Base-by-base conservation (phyloP, 495 filamentous ascomycete species). In the Parathielavia appendiculata region DNA sequence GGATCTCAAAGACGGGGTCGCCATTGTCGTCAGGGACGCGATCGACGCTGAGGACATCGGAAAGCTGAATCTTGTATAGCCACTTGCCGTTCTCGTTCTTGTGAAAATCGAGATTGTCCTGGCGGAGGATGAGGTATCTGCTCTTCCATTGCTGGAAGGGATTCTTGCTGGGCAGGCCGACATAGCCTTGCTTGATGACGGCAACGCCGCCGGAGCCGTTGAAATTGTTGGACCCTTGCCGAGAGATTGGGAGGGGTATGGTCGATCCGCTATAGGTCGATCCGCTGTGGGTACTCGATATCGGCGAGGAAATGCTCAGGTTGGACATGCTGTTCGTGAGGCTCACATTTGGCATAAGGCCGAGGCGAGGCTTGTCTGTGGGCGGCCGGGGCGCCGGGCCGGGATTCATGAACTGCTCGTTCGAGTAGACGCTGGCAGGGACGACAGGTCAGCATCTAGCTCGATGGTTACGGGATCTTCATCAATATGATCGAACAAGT, bases 351-450 rank as follows among this genome's bases (percentile, higher is more conserved):
- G 88, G 85, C 44, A 86, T 91, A 26, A 92, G 76, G 56, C 84
- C 85, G 59, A 95, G 83, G 62, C 87, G 87, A 55, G 90, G 88
- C 58, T 88, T 86, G 64, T 92, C 88, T 40, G 84, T 86, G 14
- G 93, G 93, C 47, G 93, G 93, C 60, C 87, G 85, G 45, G 93
- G 93, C 55, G 93, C 92, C 47, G 93, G 92, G 49, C 93, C 90
- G 56, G 93, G 91, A 69, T 97, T 97, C 88, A 97, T 93, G 75
- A 98, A 98, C 70, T 87, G 84, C 66, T 81, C 82, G 57, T 78
- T 76, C 46, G 82, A 75, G 72, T 89, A 90, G 65, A 83, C 75
- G 64, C 65, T 62, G 56, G 44, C 43, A 41, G 47, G 39, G 32
- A 39, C 16, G 32, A 51, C 35, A 59, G 20, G 52, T 69, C 51